Percentiles rank a stretch among this genome's conserved stretches.
phyloP scores from a whole-genome alignment of 768 basidiomycete genomes.

The Lactifluus subvellereus region DNA sequence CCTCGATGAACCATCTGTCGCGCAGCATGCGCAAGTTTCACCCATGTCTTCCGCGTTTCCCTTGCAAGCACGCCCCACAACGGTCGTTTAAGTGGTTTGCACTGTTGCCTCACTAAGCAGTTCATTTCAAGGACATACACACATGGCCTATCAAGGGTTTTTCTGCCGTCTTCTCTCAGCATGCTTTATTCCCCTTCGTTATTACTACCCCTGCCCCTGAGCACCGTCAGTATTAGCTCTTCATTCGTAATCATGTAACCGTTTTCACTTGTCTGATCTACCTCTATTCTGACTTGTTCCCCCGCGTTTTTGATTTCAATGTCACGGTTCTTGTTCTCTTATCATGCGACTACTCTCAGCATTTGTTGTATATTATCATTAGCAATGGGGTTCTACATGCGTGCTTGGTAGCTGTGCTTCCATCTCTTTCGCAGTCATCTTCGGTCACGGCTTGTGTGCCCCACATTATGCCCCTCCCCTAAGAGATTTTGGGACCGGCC shows the following conservation, averaged over 20 bases:
- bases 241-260: slow-evolving; percentile 3
- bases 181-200: not conserved
- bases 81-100: slow-evolving; percentile 14
- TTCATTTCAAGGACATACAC: not conserved
- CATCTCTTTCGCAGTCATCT: not conserved
- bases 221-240: slow-evolving; percentile 5
- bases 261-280: slow-evolving; percentile 15
- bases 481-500: no score
- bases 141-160: not conserved
- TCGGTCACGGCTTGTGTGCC: not conserved
- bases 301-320: slow-evolving; percentile 11
- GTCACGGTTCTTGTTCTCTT: slow-evolving; percentile 10
- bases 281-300: slow-evolving; percentile 6
- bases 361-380: slow-evolving; percentile 25
- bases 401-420: slow-evolving; percentile 15
- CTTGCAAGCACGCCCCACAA: slow-evolving; percentile 28
- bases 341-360: slow-evolving; percentile 15
- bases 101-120: not conserved
- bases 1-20: slow-evolving; percentile 32
- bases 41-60: slow-evolving; percentile 86
- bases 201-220: not conserved
- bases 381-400: slow-evolving; percentile 14
- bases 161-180: not conserved
- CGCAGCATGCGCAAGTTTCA: slow-evolving; percentile 49
- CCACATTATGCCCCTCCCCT: no score